Percentiles rank a stretch among this genome's conserved stretches.
Conservation (phyloP, 2,329 filamentous ascomycete genomes). For the Pseudogymnoascus sp. region DNA sequence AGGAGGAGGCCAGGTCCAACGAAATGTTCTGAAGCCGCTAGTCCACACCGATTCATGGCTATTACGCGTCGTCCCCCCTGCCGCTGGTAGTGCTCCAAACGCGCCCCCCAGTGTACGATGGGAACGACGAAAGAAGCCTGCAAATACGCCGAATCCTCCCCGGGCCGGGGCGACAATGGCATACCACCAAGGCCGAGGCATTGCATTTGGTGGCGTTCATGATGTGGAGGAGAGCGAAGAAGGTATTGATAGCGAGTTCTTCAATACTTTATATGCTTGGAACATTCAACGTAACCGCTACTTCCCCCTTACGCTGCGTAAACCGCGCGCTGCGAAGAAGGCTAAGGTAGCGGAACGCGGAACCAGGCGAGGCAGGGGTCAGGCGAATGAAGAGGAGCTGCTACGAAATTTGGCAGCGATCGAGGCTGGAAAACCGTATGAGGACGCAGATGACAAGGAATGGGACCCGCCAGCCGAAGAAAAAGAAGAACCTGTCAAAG, state of each 20-base stretch:
- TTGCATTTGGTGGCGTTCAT: conserved; percentile 89
- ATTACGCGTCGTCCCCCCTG: conserved; percentile 67
- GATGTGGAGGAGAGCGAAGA: conserved; percentile 89
- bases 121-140: conserved; percentile 88
- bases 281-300: conserved; percentile 93
- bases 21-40: conserved; percentile 73
- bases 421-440: conserved; percentile 62
- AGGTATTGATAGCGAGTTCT: conserved; percentile 95
- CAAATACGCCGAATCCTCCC: conserved; percentile 74
- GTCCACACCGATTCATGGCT: conserved; percentile 96
- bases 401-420: conserved; percentile 78
- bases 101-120: conserved; percentile 69
- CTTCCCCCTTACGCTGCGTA: conserved; percentile 72
- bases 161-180: conserved; percentile 90
- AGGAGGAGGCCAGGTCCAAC: conserved; percentile 48
- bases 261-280: conserved; percentile 86
- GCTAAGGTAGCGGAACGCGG: conserved; percentile 48
- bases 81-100: conserved; percentile 55
- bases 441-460: conserved; percentile 41
- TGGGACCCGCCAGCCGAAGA: conserved; percentile 42
- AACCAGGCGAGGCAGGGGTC: conserved; percentile 62
- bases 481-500: conserved; percentile 46
- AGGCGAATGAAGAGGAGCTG: conserved; percentile 87
- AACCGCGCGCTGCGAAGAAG: conserved; percentile 59
- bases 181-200: conserved; percentile 85